Percentiles rank a stretch among this genome's conserved stretches.
Evolutionary conservation across 306 rosid genomes (phyloP).

Genomic region (Oxytropis ochrocephala): DNA sequence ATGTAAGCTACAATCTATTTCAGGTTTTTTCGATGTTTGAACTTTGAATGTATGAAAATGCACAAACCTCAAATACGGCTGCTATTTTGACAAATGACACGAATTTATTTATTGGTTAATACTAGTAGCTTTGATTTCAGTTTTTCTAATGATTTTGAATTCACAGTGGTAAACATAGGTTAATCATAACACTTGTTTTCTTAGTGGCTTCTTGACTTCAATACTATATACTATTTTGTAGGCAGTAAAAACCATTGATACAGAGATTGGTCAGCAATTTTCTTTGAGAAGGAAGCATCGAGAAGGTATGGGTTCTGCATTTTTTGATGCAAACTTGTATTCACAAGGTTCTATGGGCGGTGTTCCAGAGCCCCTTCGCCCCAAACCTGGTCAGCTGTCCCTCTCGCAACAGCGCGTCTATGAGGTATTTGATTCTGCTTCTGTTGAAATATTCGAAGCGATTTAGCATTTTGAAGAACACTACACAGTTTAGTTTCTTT

Average conservation of each 20-base stretch:
- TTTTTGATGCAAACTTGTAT: conserved; percentile 73
- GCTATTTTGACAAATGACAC: neutral
- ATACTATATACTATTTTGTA: conserved; percentile 23
- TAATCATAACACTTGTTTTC: neutral
- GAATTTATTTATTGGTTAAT: neutral
- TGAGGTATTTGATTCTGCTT: conserved; percentile 50
- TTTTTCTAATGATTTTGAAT: neutral
- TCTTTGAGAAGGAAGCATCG: conserved; percentile 84
- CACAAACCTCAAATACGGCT: neutral
- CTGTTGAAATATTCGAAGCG: neutral
- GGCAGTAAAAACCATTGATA: conserved; percentile 84
- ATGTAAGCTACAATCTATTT: neutral
- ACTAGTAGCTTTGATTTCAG: neutral
- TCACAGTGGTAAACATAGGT: neutral
- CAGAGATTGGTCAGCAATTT: conserved; percentile 82
- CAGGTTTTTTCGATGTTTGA: neutral
- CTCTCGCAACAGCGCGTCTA: conserved; percentile 90
- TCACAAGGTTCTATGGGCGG: conserved; percentile 83
- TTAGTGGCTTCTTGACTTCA: neutral
- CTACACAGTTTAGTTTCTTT: conserved; percentile 1
- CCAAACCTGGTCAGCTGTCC: conserved; percentile 92
- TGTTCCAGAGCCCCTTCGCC: conserved; percentile 92
- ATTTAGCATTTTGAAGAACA: neutral
- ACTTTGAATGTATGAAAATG: neutral
- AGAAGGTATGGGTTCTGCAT: conserved; percentile 73